These are phyloP conservation scores for Neckera pumila DNA, from an alignment of 225 moss, liverwort and hornwort species.

Conservation along the genomic window DNA sequence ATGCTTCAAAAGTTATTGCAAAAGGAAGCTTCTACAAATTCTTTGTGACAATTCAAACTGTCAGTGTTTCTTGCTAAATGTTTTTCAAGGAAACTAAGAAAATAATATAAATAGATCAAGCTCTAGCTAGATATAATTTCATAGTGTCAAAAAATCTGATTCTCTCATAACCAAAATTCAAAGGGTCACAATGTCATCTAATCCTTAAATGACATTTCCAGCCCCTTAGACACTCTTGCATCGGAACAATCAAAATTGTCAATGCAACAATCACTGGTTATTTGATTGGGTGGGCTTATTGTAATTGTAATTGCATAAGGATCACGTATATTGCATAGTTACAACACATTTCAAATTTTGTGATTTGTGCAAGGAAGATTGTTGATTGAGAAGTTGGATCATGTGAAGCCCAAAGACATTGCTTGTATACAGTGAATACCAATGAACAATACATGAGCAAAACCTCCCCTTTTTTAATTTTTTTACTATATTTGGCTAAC, in stretches of 20 bases:
- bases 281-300: not conserved
- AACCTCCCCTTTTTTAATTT: not conserved
- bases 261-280: not conserved
- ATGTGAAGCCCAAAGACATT: not conserved
- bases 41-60: no score
- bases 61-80: no score
- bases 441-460: not conserved
- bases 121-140: not conserved
- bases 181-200: not conserved
- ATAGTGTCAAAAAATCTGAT: not conserved
- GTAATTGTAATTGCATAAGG: rapidly evolving
- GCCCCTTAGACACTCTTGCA: rapidly evolving
- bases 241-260: not conserved
- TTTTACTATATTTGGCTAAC: rapidly evolving
- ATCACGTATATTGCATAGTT: not conserved
- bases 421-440: rapidly evolving
- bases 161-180: not conserved
- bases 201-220: not conserved
- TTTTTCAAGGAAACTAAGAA: not conserved
- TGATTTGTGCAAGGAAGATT: not conserved
- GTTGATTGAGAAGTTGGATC: not conserved
- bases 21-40: no score
- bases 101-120: not conserved
- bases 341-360: not conserved
- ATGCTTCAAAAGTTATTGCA: no score